Evolutionary conservation across 2,329 filamentous ascomycete species (phyloP).

Genomic region (Tetracladium maxilliforme): DNA sequence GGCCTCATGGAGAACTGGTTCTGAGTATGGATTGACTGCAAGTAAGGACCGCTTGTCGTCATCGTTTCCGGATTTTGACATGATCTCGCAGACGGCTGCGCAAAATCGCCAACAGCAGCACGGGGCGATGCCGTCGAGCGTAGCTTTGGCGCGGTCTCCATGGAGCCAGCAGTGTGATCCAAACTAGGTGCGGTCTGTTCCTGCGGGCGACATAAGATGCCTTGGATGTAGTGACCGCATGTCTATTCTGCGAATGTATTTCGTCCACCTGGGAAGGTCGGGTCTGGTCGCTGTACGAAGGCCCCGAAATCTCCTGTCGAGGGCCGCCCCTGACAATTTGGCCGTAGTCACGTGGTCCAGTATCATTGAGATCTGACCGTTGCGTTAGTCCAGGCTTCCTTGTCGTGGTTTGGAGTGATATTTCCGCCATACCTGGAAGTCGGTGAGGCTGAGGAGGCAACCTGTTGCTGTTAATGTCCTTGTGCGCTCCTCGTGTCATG

Average conservation of each 20-base stretch:
- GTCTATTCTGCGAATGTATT: slow-evolving; percentile 71
- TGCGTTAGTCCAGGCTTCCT: slow-evolving; percentile 77
- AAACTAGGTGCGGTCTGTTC: slow-evolving; percentile 49
- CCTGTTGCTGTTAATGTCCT: slow-evolving; percentile 81
- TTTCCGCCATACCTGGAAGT: slow-evolving; percentile 58
- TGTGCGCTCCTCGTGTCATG: slow-evolving; percentile 49
- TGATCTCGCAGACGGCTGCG: slow-evolving; percentile 40
- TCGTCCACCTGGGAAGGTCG: slow-evolving; percentile 64
- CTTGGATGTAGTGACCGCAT: slow-evolving; percentile 72
- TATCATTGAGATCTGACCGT: slow-evolving; percentile 63
- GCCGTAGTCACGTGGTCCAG: slow-evolving; percentile 67
- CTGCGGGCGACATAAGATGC: slow-evolving; percentile 70
- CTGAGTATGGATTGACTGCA: too few relatives aligned
- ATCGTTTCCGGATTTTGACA: slow-evolving; percentile 53
- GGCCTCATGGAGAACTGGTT: too few relatives aligned
- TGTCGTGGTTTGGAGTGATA: slow-evolving; percentile 45
- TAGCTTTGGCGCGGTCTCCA: slow-evolving; percentile 32
- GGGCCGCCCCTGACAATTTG: slow-evolving; percentile 73
- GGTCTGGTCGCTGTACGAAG: slow-evolving; percentile 76
- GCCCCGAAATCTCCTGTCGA: slow-evolving; percentile 78
- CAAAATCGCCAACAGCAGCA: slow-evolving; percentile 33
- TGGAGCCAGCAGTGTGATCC: slow-evolving; percentile 19
- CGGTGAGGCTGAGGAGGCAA: slow-evolving; percentile 53
- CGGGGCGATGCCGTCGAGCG: slow-evolving; percentile 44
- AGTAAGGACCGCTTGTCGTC: too few relatives aligned